Base-by-base conservation (phyloP, 345 rosid genomes). In the Boechera stricta region DNA sequence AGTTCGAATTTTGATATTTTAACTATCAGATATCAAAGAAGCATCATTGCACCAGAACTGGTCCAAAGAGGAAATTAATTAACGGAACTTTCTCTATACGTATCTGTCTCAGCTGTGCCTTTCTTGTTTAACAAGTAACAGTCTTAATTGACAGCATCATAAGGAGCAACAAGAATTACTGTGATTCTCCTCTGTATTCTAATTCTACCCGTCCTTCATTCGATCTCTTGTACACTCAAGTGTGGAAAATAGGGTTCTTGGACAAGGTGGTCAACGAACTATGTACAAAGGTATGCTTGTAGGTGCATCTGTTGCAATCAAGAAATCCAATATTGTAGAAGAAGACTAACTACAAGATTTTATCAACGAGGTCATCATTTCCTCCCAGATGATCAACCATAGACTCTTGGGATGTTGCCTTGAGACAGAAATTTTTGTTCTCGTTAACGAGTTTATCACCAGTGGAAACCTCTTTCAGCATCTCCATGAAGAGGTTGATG, bases 231-330 rank as follows among this genome's bases (percentile, higher is more conserved):
- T 72, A 32, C 9, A 32, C 64, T 24, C 7, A 26, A 5, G 5
- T 85, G 87, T 36, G 88, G 88, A 29, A 48, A 69, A 55, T 4
- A 63, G 42, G 16, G 7, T 85, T 5, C 5, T 83, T 2, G 86
- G 86, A 16, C 71, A 71, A 45, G 51, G 51, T 5, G 51, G 51
- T 3, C 51, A 45, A 31, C 85, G 36, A 45, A 85, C 87, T 2
- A 75, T 84, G 7, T 84, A 86, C 64, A 86, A 84, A 55, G 77
- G 84, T 0, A 80, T 67, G 61, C 31, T 70, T 2, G 64, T 82
- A 21, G 81, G 67, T 12, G 12, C 2, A 1, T 42, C 36, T 1
- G 38, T 78, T 10, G 77, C 77, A 3, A 60, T 71, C 11, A 78
- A 77, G 7, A 77, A 71, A 31, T 64, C 73, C 1, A 78, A 31